These are phyloP conservation scores for Fraxinus anomala DNA, from an alignment of 257 asterid species.

Conservation along the genomic window DNA sequence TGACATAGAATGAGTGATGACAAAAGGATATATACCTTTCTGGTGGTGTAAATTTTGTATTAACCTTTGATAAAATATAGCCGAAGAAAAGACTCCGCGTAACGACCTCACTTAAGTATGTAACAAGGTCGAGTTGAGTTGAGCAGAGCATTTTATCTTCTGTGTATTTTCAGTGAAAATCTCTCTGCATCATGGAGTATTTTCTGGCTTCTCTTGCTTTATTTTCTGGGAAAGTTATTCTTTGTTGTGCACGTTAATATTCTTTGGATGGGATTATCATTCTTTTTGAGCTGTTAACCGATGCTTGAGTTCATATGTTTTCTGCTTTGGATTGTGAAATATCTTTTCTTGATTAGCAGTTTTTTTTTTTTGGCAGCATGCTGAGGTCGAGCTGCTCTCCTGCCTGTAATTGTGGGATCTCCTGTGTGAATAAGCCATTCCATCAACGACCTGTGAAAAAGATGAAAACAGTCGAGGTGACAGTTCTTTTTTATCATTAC, in stretches of 20 bases:
- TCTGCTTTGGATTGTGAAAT: constrained; percentile 4
- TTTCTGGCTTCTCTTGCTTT: neutral
- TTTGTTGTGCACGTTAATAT: constrained; percentile 14
- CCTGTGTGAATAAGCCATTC: constrained; percentile 88
- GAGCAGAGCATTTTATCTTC: neutral
- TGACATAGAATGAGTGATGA: neutral
- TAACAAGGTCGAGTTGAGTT: neutral
- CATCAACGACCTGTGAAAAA: constrained; percentile 83
- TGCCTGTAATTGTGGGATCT: constrained; percentile 81
- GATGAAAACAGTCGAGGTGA: constrained; percentile 87
- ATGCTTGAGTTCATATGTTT: constrained; percentile 24
- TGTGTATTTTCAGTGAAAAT: neutral
- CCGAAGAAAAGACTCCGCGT: neutral
- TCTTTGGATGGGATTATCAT: constrained; percentile 7
- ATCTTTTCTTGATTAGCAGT: constrained; percentile 27
- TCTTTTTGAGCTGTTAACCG: neutral
- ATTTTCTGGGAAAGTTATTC: neutral
- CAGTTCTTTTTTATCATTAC: constrained; percentile 15
- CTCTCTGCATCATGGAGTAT: neutral
- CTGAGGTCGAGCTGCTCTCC: constrained; percentile 88
- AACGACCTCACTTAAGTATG: neutral
- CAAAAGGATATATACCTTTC: neutral
- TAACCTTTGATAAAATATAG: neutral
- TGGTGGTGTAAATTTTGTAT: neutral
- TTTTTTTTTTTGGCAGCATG: constrained; percentile 53